Conservation (phyloP, 768 basidiomycete genomes). For the Leccinum fibrillosum region DNA sequence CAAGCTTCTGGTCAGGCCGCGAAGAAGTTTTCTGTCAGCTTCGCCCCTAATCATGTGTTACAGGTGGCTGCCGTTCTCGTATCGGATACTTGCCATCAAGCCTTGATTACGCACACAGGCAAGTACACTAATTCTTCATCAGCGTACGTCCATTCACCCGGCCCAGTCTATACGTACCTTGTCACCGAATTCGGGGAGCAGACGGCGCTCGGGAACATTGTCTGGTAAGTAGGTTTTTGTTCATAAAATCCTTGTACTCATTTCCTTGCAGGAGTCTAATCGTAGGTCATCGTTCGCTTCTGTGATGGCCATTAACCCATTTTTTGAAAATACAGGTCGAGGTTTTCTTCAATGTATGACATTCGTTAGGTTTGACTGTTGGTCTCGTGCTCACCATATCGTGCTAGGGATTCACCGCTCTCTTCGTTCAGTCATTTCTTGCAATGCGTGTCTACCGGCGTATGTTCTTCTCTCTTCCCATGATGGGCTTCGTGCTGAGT, state of each 20-base stretch:
- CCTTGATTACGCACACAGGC: slow-evolving; percentile 55
- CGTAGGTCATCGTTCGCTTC: slow-evolving; percentile 9
- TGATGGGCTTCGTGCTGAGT: neutral
- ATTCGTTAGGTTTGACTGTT: neutral
- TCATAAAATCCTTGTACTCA: neutral
- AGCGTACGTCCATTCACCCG: neutral
- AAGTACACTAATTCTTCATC: neutral
- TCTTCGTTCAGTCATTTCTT: slow-evolving; percentile 59
- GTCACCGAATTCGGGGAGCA: slow-evolving; percentile 38
- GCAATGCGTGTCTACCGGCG: slow-evolving; percentile 50
- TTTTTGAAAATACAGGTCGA: slow-evolving; percentile 36
- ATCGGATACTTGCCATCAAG: slow-evolving; percentile 57
- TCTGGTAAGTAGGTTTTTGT: slow-evolving; percentile 38
- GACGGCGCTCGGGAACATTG: slow-evolving; percentile 31
- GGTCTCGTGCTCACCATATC: slow-evolving; percentile 1
- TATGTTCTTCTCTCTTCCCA: slow-evolving; percentile 23
- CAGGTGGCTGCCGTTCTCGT: slow-evolving; percentile 52
- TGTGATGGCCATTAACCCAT: neutral
- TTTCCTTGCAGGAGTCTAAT: slow-evolving; percentile 23
- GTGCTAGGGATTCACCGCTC: slow-evolving; percentile 42
- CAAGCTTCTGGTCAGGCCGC: slow-evolving; percentile 42
- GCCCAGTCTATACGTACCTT: slow-evolving; percentile 47
- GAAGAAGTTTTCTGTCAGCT: neutral
- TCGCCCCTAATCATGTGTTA: neutral
- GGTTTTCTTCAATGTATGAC: slow-evolving; percentile 48